These are phyloP conservation scores for Silene latifolia DNA, from an alignment of 148 eudicot genomes.

Conservation along the genomic window DNA sequence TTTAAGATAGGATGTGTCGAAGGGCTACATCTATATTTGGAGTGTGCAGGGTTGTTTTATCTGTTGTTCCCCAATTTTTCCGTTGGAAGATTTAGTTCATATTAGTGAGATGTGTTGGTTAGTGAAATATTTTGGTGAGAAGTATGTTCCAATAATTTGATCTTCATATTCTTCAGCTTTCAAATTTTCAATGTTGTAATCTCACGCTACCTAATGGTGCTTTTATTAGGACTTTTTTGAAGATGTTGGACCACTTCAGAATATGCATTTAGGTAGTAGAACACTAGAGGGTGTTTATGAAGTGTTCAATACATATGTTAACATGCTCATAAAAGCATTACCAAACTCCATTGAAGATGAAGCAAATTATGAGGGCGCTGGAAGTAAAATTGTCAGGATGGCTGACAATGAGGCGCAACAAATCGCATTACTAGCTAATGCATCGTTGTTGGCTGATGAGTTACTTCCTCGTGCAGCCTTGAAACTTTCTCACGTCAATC, in stretches of 20 bases:
- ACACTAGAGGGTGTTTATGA: conserved; percentile 87
- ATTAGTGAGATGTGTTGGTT: not conserved
- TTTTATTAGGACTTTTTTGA: conserved; percentile 76
- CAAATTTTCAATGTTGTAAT: not conserved
- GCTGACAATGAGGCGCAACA: conserved; percentile 93
- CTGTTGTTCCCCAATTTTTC: not conserved
- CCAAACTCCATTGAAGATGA: conserved; percentile 89
- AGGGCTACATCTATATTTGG: too few species aligned
- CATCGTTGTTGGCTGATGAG: conserved; percentile 85
- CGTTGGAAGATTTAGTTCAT: not conserved
- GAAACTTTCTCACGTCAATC: conserved; percentile 59
- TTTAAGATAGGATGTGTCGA: too few species aligned
- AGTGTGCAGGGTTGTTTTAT: not conserved
- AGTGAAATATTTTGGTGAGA: not conserved
- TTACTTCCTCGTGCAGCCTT: conserved; percentile 91
- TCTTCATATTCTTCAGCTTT: not conserved
- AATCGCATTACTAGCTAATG: conserved; percentile 91
- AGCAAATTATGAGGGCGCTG: conserved; percentile 63
- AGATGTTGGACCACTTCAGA: conserved; percentile 86
- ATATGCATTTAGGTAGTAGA: conserved; percentile 89
- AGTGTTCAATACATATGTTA: conserved; percentile 69
- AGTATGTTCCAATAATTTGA: not conserved
- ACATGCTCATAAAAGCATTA: conserved; percentile 87
- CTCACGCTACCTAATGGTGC: not conserved
- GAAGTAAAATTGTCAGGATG: conserved; percentile 80